Evolutionary conservation across 495 filamentous ascomycete species (phyloP).

Genomic region (Coniosporium apollinis): DNA sequence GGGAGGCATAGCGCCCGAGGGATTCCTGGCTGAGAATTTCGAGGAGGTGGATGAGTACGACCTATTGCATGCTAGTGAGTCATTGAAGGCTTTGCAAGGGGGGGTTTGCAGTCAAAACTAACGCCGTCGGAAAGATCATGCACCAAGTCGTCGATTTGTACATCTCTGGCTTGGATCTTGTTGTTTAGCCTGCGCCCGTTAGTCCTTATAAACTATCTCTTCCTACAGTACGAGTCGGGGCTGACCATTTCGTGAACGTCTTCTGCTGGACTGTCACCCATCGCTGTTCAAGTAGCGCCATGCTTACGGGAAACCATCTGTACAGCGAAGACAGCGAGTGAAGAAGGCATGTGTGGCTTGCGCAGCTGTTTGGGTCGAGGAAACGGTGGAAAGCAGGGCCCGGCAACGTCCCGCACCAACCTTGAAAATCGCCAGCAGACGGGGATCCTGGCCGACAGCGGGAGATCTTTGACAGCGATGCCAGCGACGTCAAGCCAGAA

Average conservation of each 20-base stretch:
- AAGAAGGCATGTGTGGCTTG: no score
- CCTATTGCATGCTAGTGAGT: slow-evolving; percentile 30
- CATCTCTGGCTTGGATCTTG: slow-evolving; percentile 59
- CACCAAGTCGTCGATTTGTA: slow-evolving; percentile 69
- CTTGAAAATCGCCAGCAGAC: no score
- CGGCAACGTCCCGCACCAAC: no score
- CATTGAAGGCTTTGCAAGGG: not conserved
- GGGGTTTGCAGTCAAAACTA: no score
- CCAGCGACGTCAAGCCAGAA: no score
- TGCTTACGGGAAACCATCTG: slow-evolving; percentile 16
- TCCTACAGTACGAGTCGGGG: slow-evolving; percentile 5
- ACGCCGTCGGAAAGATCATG: slow-evolving; percentile 86
- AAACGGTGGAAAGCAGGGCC: no score
- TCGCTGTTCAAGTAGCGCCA: slow-evolving; percentile 61
- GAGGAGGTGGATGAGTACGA: slow-evolving; percentile 86
- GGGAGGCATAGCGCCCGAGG: slow-evolving; percentile 87
- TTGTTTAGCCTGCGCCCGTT: slow-evolving; percentile 62
- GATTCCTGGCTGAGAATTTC: slow-evolving; percentile 89
- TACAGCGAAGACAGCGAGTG: no score
- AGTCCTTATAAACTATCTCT: slow-evolving; percentile 3
- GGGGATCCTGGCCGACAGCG: no score
- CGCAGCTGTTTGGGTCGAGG: no score
- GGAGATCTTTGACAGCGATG: no score
- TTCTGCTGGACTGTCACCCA: slow-evolving; percentile 97
- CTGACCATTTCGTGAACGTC: slow-evolving; percentile 97